These are phyloP conservation scores for Hypoxylon intermedium DNA, from an alignment of 495 filamentous ascomycete genomes.

Conservation along the genomic window DNA sequence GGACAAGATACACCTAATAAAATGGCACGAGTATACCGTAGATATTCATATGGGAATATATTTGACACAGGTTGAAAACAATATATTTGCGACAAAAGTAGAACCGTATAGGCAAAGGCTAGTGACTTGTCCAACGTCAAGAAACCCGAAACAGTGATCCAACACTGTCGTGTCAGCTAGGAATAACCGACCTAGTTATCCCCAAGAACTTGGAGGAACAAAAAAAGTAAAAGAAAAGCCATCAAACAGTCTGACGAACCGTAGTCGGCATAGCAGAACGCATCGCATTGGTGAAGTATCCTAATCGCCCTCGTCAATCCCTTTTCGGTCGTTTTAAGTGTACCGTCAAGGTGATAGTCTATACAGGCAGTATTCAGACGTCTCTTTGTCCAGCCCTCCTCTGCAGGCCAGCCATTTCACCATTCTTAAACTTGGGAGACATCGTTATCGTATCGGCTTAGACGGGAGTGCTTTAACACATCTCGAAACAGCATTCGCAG, in stretches of 20 bases:
- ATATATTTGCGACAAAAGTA: too few relatives aligned
- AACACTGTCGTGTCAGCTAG: slow-evolving; percentile 27
- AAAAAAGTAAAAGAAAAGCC: too few relatives aligned
- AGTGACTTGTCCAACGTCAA: slow-evolving; percentile 1
- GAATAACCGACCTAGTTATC: slow-evolving; percentile 14
- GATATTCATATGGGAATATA: too few relatives aligned
- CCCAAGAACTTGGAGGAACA: slow-evolving; percentile 19
- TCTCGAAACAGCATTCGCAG: slow-evolving; percentile 68
- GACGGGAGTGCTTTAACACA: slow-evolving; percentile 44
- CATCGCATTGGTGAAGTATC: slow-evolving; percentile 1
- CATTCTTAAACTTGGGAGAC: background rate
- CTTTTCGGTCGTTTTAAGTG: too few relatives aligned
- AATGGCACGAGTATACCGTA: too few relatives aligned
- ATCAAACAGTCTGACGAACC: background rate
- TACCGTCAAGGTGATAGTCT: slow-evolving; percentile 14
- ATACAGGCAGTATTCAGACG: slow-evolving; percentile 11
- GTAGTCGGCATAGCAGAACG: slow-evolving; percentile 2
- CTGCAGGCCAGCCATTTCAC: slow-evolving; percentile 9
- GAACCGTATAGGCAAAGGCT: slow-evolving; percentile 25
- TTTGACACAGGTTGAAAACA: too few relatives aligned
- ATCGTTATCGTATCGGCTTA: slow-evolving; percentile 25
- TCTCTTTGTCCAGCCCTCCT: slow-evolving; percentile 1
- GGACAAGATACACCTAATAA: too few relatives aligned
- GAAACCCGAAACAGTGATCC: too few relatives aligned
- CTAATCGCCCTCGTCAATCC: too few relatives aligned